Conservation (phyloP, 768 basidiomycete species). For the Xerocomellus intermedius region DNA sequence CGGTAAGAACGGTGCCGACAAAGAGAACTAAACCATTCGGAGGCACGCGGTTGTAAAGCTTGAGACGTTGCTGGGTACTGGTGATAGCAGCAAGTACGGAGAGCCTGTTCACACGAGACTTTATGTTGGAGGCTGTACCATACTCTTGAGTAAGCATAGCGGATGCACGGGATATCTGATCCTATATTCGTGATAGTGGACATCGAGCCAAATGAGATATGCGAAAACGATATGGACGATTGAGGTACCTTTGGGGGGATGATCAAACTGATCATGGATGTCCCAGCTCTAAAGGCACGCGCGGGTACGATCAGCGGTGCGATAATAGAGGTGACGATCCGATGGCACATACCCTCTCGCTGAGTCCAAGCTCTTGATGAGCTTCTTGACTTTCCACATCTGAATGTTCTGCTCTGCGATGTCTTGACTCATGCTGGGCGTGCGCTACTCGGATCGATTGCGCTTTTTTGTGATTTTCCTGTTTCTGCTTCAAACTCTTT, state of each 20-base stretch:
- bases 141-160: slow-evolving; percentile 98
- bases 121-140: slow-evolving; percentile 99
- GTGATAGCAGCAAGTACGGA: slow-evolving; percentile 98
- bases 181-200: slow-evolving; percentile 39
- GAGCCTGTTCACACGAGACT: slow-evolving; percentile 95
- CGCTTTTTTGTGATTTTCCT: slow-evolving; percentile 13
- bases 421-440: slow-evolving; percentile 75
- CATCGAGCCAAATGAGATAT: not conserved
- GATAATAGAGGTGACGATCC: not conserved
- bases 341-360: slow-evolving; percentile 47
- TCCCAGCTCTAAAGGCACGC: slow-evolving; percentile 66
- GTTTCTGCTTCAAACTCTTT: slow-evolving; percentile 4
- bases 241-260: slow-evolving; percentile 82
- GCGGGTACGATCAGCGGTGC: slow-evolving; percentile 23
- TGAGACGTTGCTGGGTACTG: slow-evolving; percentile 94
- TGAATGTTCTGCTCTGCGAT: slow-evolving; percentile 92
- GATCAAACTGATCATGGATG: slow-evolving; percentile 98
- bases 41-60: slow-evolving; percentile 94
- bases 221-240: slow-evolving; percentile 10
- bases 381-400: slow-evolving; percentile 99
- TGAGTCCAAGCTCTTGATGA: slow-evolving; percentile 95
- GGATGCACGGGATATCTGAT: slow-evolving; percentile 92
- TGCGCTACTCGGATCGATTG: slow-evolving; percentile 9
- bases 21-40: slow-evolving; percentile 97
- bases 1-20: slow-evolving; percentile 96